These are phyloP conservation scores for Kwoniella heveanensis DNA, from an alignment of 768 basidiomycete species.

Conservation along the genomic window DNA sequence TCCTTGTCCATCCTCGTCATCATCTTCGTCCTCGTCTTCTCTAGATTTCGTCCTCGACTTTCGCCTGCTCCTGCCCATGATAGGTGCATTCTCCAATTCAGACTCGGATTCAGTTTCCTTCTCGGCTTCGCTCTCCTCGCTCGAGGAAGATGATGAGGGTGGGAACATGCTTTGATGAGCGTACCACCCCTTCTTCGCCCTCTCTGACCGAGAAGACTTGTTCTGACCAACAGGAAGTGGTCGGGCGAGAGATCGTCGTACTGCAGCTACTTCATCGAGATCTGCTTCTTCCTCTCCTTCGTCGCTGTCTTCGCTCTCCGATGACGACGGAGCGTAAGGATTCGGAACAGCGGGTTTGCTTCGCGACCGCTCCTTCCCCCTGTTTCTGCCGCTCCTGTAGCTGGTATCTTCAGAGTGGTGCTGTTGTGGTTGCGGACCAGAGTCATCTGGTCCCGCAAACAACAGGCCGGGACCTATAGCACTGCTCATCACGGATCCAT, in stretches of 20 bases:
- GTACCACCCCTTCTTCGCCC: conserved; percentile 51
- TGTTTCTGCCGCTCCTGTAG: not conserved
- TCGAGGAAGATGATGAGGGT: conserved; percentile 41
- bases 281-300: conserved; percentile 34
- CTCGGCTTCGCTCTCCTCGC: conserved; percentile 35
- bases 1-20: conserved; percentile 31
- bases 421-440: not conserved
- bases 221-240: conserved; percentile 5
- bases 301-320: conserved; percentile 30
- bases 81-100: conserved; percentile 29
- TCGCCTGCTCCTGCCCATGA: conserved; percentile 33
- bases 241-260: conserved; percentile 28
- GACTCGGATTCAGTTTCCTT: conserved; percentile 37
- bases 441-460: conserved; percentile 20
- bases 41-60: conserved; percentile 22
- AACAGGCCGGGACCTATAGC: conserved; percentile 33
- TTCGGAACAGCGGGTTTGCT: conserved; percentile 31
- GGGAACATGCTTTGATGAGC: conserved; percentile 55
- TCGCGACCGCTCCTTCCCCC: conserved; percentile 19
- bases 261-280: conserved; percentile 39
- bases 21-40: conserved; percentile 24
- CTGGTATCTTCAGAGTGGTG: not conserved
- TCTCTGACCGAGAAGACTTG: conserved; percentile 20
- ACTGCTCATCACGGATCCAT: conserved; percentile 23
- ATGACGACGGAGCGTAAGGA: conserved; percentile 40